A percentile compares a stretch with the other conserved stretches of the same genome.
These are phyloP conservation scores for Xylaria grammica DNA, from an alignment of 495 filamentous ascomycete species.

Conservation along the genomic window DNA sequence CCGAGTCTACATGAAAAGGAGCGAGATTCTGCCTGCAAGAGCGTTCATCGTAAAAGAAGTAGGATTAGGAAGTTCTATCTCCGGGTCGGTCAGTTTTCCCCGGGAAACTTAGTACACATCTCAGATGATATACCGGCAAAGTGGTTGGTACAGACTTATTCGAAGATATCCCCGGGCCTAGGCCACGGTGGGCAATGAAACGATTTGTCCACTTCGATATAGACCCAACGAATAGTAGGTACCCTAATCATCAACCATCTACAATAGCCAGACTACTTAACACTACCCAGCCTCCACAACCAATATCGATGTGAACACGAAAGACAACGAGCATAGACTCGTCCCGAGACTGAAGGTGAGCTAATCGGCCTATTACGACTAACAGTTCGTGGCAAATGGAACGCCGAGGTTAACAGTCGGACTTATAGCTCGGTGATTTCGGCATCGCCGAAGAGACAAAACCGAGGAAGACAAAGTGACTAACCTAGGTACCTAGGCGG, in stretches of 20 bases:
- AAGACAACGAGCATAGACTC: conserved; percentile 24
- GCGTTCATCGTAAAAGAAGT: too few relatives aligned
- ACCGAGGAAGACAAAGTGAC: conserved; percentile 23
- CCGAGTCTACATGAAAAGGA: too few relatives aligned
- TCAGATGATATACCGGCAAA: not conserved
- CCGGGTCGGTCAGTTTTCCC: too few relatives aligned
- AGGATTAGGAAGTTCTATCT: conserved; percentile 31
- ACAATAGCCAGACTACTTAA: not conserved
- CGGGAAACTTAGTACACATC: too few relatives aligned
- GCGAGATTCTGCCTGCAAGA: too few relatives aligned
- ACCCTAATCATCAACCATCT: not conserved
- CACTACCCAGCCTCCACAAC: conserved; percentile 19
- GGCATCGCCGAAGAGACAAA: conserved; percentile 20
- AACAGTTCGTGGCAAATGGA: not conserved
- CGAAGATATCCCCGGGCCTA: conserved; percentile 19
- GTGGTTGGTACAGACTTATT: conserved; percentile 19
- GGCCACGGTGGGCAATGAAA: conserved; percentile 21
- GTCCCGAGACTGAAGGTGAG: conserved; percentile 29
- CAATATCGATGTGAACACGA: conserved; percentile 12
- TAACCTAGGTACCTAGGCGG: not conserved
- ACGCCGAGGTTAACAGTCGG: too few relatives aligned
- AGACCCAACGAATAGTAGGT: conserved; percentile 28
- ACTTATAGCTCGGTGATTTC: conserved; percentile 28
- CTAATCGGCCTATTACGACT: not conserved
- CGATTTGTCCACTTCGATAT: conserved; percentile 31